phyloP scores from a whole-genome alignment of 768 basidiomycete species.

The Macrolepiota fuliginosa region DNA sequence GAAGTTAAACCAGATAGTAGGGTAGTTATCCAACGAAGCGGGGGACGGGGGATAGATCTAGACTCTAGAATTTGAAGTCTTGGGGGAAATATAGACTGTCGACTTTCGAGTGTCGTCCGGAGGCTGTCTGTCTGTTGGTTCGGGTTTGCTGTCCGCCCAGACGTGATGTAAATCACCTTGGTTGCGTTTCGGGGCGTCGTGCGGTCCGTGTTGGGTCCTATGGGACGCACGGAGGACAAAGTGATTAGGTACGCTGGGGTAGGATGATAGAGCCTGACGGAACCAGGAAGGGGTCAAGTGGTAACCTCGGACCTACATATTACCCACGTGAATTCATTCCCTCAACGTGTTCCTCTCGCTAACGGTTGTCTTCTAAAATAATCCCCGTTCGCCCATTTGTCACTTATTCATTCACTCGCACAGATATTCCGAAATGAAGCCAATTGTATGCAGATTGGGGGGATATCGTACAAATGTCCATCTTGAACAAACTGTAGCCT shows the following conservation, averaged over 20 bases:
- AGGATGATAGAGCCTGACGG: not conserved
- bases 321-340: not conserved
- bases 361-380: not conserved
- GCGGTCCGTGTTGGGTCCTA: not conserved
- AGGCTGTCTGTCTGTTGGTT: not conserved
- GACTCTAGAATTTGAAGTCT: not conserved
- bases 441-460: not conserved
- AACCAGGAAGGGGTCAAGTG: not conserved
- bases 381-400: too few species aligned
- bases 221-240: not conserved
- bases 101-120: not conserved
- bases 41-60: not conserved
- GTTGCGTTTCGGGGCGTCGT: not conserved
- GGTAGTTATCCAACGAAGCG: not conserved
- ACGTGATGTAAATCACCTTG: not conserved
- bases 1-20: not conserved
- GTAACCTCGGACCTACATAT: not conserved
- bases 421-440: not conserved
- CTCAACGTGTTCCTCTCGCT: not conserved
- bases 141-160: not conserved
- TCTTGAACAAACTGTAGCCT: not conserved
- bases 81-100: not conserved
- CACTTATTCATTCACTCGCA: not conserved
- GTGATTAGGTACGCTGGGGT: not conserved
- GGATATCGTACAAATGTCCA: slow-evolving; percentile 6